Percentiles rank a stretch among this genome's conserved stretches.
Conservation (phyloP, 2,329 filamentous ascomycete species). For the Davidsoniella eucalypti region DNA sequence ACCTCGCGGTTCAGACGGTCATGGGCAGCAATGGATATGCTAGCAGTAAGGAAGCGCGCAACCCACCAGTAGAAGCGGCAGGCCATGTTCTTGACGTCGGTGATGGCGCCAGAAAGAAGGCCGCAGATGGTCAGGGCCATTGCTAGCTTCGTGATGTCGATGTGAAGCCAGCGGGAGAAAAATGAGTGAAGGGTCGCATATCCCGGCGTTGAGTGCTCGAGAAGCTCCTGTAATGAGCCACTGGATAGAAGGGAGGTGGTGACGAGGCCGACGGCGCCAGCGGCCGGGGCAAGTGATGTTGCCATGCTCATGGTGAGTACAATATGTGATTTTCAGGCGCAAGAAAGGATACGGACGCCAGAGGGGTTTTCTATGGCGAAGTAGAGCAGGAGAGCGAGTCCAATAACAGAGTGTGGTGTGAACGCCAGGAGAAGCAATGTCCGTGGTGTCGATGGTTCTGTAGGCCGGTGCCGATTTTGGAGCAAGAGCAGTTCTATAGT, state of each 20-base stretch:
- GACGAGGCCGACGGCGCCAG: not conserved
- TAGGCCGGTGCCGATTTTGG: not conserved
- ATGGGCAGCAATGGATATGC: constrained; percentile 22
- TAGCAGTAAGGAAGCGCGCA: constrained; percentile 22
- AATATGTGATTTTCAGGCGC: not conserved
- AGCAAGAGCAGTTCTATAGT: not conserved
- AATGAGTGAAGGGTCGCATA: constrained; percentile 15
- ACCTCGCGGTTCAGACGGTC: constrained; percentile 24
- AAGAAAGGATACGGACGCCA: not conserved
- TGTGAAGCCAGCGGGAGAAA: constrained; percentile 20
- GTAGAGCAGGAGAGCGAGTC: not conserved
- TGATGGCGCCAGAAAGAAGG: constrained; percentile 19
- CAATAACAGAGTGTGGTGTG: not conserved
- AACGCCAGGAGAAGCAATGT: not conserved
- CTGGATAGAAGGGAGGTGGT: not conserved
- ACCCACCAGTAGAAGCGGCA: constrained; percentile 22
- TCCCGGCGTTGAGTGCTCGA: constrained; percentile 7
- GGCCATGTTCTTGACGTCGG: constrained; percentile 18
- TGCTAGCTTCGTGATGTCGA: constrained; percentile 21
- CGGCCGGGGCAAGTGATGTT: not conserved
- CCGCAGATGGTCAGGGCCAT: constrained; percentile 21
- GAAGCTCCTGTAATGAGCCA: constrained; percentile 2
- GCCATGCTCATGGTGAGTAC: not conserved
- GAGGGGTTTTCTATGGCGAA: not conserved
- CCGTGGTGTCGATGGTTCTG: not conserved